A percentile compares a stretch with the other conserved stretches of the same genome.
phyloP scores from a whole-genome alignment of 129 eudicot genomes.

The Arctium lappa region DNA sequence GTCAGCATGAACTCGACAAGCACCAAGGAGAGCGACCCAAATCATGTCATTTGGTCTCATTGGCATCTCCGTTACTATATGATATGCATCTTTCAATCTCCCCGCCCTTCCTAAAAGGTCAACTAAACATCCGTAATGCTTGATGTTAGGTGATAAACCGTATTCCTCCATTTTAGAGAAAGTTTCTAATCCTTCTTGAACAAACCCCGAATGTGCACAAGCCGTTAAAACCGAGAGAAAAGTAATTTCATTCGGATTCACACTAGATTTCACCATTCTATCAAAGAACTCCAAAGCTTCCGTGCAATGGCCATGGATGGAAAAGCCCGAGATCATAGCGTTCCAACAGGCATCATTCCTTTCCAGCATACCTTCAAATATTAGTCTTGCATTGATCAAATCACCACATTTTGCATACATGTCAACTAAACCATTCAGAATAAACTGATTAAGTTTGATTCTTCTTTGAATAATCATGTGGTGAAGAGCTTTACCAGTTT shows the following conservation, averaged over 20 bases:
- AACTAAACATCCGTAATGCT: slow-evolving; percentile 56
- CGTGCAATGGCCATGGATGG: slow-evolving; percentile 49
- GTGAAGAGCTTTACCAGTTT: slow-evolving; percentile 46
- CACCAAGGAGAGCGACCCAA: slow-evolving; percentile 59
- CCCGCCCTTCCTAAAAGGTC: slow-evolving; percentile 58
- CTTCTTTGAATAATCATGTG: slow-evolving; percentile 23
- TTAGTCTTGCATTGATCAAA: slow-evolving; percentile 5
- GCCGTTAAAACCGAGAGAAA: slow-evolving; percentile 53
- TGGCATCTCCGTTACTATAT: slow-evolving; percentile 46
- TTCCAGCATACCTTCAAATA: neutral
- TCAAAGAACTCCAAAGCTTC: slow-evolving; percentile 45
- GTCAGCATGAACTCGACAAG: slow-evolving; percentile 44
- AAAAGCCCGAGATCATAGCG: slow-evolving; percentile 36
- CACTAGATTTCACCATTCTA: slow-evolving; percentile 42
- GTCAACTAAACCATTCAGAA: slow-evolving; percentile 50
- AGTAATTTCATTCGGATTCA: slow-evolving; percentile 40
- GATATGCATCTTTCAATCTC: slow-evolving; percentile 49
- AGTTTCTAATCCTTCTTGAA: slow-evolving; percentile 41
- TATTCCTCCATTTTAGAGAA: slow-evolving; percentile 47
- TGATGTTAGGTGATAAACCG: slow-evolving; percentile 33
- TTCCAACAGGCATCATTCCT: neutral
- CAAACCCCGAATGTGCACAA: slow-evolving; percentile 59
- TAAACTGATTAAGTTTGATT: slow-evolving; percentile 37
- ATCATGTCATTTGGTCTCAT: slow-evolving; percentile 45
- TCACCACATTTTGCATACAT: slow-evolving; percentile 73